Evolutionary conservation across 2,329 filamentous ascomycete genomes (phyloP), one percentile per base, ranked within the genome.

Genomic region (Xylariaceae sp.): DNA sequence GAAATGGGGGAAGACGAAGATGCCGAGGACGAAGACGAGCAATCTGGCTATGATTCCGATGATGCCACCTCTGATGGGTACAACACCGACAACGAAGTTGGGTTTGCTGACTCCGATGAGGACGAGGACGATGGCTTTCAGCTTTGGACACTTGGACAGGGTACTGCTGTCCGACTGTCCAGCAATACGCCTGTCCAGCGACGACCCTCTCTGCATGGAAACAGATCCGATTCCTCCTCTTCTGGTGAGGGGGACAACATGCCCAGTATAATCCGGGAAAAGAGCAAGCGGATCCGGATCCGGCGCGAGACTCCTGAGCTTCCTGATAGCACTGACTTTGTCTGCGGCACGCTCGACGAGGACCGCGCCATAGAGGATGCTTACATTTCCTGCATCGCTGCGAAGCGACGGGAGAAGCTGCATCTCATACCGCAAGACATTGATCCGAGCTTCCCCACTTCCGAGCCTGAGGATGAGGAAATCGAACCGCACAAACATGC

Each of bases 291-390:
- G 11, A 65, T 70, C 29, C 75, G 71, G 42, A 77, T 80, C 46
- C 80, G 80, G 15, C 72, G 77, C 24, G 71, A 72, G 16, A 84
- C 83, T 1, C 85, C 86, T 2, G 87, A 94, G 53, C 69, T 98
- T 9, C 92, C 92, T 1, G 92, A 98, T 58, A 95, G 89, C 60
- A 96, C 92, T 11, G 92, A 98, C 58, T 98, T 98, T 46, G 92
- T 98, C n/a, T 96, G 92, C 52, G 92, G 92, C 38, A 98, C 92
- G 1, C 70, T 98, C 14, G 92, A 98, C 46, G 92, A 98, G 59
- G 92, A 98, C 52, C 80, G 87, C 28, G 87, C 88, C 3, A 64
- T 96, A n/a, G 92, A 98, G 56, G 87, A 89, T 46, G 90, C 87
- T 1, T 98, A 95, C 57, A 73, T 94, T 36, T 84, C 85, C 2